A percentile compares a stretch with the other conserved stretches of the same genome.
Evolutionary conservation across 2,329 filamentous ascomycete species (phyloP).

Genomic region (Thielaviopsis ethacetica): DNA sequence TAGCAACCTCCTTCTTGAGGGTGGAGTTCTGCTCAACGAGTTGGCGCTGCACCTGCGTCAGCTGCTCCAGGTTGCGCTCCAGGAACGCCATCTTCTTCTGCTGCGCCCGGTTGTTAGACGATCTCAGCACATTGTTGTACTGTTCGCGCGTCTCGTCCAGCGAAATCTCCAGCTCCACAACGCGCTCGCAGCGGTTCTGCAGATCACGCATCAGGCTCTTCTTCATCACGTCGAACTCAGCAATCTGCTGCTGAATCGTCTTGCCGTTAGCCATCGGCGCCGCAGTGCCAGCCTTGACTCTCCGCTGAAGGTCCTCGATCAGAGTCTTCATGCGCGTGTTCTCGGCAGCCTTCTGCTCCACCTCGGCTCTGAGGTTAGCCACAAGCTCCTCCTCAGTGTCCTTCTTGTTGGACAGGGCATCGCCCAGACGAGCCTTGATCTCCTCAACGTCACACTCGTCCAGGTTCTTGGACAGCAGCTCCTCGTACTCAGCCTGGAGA

Average conservation of each 20-base stretch:
- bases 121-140: conserved; percentile 95
- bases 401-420: conserved; percentile 60
- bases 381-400: conserved; percentile 57
- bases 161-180: conserved; percentile 95
- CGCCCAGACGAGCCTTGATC: conserved; percentile 62
- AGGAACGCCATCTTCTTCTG: conserved; percentile 99
- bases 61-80: conserved; percentile 91
- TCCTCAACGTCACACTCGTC: conserved; percentile 66
- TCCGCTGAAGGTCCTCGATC: conserved; percentile 63
- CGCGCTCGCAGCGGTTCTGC: conserved; percentile 93
- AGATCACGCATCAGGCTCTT: conserved; percentile 98
- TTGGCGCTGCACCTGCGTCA: conserved; percentile 93
- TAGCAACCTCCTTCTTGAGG: conserved; percentile 97
- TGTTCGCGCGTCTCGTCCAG: conserved; percentile 95
- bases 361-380: conserved; percentile 60
- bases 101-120: conserved; percentile 93
- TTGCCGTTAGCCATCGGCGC: conserved; percentile 63
- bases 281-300: conserved; percentile 44
- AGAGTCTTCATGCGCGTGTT: conserved; percentile 65
- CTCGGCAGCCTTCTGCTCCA: conserved; percentile 64
- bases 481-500: conserved; percentile 71
- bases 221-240: conserved; percentile 99
- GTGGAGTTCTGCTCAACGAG: conserved; percentile 95
- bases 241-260: conserved; percentile 92
- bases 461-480: conserved; percentile 63